These are phyloP conservation scores for Hymenoscyphus fructigenus DNA, from an alignment of 2,329 filamentous ascomycete species.

Conservation along the genomic window DNA sequence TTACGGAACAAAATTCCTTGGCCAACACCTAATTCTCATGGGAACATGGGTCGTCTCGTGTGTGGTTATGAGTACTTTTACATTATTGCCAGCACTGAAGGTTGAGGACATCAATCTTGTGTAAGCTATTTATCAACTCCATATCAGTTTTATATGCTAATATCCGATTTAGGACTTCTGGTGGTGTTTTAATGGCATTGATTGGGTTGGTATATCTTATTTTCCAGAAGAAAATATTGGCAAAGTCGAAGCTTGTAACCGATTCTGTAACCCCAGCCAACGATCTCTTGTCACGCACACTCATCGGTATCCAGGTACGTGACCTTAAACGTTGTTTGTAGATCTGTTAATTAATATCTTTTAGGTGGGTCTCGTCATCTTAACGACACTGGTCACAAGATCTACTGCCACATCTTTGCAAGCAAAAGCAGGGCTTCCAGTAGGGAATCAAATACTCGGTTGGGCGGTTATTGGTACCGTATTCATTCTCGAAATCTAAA, in stretches of 20 bases:
- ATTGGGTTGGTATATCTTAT: slow-evolving; percentile 76
- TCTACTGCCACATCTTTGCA: slow-evolving; percentile 85
- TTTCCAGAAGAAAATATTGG: slow-evolving; percentile 62
- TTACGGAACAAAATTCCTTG: slow-evolving; percentile 73
- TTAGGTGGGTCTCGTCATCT: slow-evolving; percentile 67
- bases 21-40: slow-evolving; percentile 61
- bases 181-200: slow-evolving; percentile 74
- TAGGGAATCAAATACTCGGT: slow-evolving; percentile 83
- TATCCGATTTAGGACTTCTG: slow-evolving; percentile 56
- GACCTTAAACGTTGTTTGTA: not conserved
- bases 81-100: slow-evolving; percentile 83
- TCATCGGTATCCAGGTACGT: slow-evolving; percentile 66
- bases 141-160: not conserved
- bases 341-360: slow-evolving; percentile 40
- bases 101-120: slow-evolving; percentile 73
- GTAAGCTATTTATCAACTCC: slow-evolving; percentile 47
- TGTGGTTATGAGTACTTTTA: slow-evolving; percentile 84
- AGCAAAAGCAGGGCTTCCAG: slow-evolving; percentile 78
- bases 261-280: slow-evolving; percentile 37
- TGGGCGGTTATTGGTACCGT: slow-evolving; percentile 73
- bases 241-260: slow-evolving; percentile 26
- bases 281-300: slow-evolving; percentile 52
- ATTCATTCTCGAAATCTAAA: slow-evolving; percentile 2
- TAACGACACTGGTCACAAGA: slow-evolving; percentile 82
- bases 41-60: slow-evolving; percentile 76